phyloP scores from a whole-genome alignment of 2,329 filamentous ascomycete species.

The Madurella mycetomatis region DNA sequence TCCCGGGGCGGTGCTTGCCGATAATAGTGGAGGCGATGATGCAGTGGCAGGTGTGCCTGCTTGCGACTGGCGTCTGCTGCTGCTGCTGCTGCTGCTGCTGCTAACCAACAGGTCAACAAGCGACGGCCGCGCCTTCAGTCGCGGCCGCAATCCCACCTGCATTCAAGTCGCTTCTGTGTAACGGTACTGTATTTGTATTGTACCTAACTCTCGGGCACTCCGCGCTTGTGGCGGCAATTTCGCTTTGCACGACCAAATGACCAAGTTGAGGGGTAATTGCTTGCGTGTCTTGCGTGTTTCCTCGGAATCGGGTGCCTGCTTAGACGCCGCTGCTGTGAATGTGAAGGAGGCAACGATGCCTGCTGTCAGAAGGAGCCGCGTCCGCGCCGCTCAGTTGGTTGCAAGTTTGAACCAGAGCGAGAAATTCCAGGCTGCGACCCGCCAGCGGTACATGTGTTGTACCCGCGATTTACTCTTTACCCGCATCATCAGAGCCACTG shows the following conservation, averaged over 20 bases:
- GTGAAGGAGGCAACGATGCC: too few species aligned
- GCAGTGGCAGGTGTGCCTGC: slow-evolving; percentile 18
- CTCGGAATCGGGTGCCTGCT: too few species aligned
- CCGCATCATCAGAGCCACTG: too few species aligned
- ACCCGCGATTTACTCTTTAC: too few species aligned
- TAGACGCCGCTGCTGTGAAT: too few species aligned
- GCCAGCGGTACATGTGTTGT: too few species aligned
- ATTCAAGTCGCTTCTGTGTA: slow-evolving; percentile 39
- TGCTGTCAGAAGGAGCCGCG: not conserved
- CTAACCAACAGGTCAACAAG: slow-evolving; percentile 47
- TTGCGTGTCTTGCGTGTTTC: too few species aligned
- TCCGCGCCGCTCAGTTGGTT: not conserved
- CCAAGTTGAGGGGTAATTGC: too few species aligned
- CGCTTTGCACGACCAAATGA: too few species aligned
- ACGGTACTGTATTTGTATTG: not conserved
- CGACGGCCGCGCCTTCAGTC: slow-evolving; percentile 49
- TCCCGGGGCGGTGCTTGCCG: slow-evolving; percentile 20
- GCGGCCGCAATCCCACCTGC: slow-evolving; percentile 48
- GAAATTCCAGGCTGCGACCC: not conserved
- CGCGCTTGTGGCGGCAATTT: too few species aligned
- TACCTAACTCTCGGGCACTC: not conserved
- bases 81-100: slow-evolving; percentile 32
- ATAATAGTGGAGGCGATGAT: slow-evolving; percentile 26
- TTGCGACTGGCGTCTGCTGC: slow-evolving; percentile 17
- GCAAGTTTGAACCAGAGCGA: not conserved